These are phyloP conservation scores for Spathaspora girioi DNA, from an alignment of 805 yeast species.

Conservation along the genomic window DNA sequence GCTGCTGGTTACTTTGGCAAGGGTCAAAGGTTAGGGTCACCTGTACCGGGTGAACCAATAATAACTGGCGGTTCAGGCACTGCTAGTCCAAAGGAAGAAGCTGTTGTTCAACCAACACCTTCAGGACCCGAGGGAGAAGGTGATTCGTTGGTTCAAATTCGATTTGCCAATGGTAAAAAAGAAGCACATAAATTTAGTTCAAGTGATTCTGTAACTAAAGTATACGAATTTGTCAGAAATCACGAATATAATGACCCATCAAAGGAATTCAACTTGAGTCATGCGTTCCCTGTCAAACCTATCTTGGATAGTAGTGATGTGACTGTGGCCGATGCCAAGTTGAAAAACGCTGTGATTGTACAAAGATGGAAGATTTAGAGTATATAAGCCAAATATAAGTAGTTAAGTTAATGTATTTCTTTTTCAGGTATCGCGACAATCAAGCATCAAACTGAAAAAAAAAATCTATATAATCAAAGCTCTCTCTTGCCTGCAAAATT, in stretches of 20 bases:
- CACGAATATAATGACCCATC: conserved; percentile 43
- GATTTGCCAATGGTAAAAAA: conserved; percentile 80
- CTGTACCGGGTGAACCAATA: conserved; percentile 68
- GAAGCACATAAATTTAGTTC: conserved; percentile 61
- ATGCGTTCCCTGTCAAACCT: conserved; percentile 78
- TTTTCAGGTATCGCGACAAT: background rate
- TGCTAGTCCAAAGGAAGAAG: background rate
- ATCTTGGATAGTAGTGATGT: conserved; percentile 50
- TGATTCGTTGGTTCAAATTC: conserved; percentile 73
- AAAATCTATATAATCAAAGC: background rate
- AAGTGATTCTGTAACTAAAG: conserved; percentile 56
- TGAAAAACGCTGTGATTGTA: conserved; percentile 80
- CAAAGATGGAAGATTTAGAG: conserved; percentile 63
- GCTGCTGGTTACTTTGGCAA: conserved; percentile 70
- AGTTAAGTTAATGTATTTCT: background rate
- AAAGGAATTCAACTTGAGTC: conserved; percentile 62
- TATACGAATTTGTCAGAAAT: conserved; percentile 63
- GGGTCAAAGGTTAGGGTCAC: conserved; percentile 87
- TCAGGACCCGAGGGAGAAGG: conserved; percentile 40
- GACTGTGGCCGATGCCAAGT: conserved; percentile 70
- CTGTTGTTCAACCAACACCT: conserved; percentile 8
- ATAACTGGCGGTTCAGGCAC: conserved; percentile 27
- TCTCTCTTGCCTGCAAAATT: background rate
- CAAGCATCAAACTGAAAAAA: background rate
- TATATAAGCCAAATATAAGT: conserved; percentile 11